These are phyloP conservation scores for Endoconidiophora polonica DNA, from an alignment of 2,329 filamentous ascomycete species.

Conservation along the genomic window DNA sequence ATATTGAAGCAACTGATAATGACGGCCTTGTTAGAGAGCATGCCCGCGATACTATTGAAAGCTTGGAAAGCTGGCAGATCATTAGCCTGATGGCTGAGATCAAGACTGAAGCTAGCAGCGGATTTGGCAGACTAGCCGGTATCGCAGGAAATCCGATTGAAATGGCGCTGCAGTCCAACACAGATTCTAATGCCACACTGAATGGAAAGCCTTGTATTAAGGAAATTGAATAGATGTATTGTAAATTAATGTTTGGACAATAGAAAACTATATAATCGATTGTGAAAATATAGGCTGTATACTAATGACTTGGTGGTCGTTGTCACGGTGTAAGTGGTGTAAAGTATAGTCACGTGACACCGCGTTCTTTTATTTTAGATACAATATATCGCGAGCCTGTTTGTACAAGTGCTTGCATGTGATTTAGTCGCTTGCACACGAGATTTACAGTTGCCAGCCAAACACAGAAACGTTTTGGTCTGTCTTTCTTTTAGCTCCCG, in stretches of 20 bases:
- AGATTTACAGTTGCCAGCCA: no score
- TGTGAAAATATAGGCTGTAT: no score
- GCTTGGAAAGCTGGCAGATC: slow-evolving; percentile 44
- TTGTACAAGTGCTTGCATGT: no score
- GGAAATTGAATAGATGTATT: slow-evolving; percentile 36
- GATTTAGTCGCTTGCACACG: no score
- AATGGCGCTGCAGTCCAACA: slow-evolving; percentile 14
- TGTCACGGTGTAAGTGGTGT: background rate
- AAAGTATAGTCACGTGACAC: background rate
- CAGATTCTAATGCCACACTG: background rate
- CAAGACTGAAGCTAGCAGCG: slow-evolving; percentile 21
- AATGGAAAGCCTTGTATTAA: slow-evolving; percentile 31
- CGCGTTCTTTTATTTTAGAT: no score
- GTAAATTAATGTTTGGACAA: no score
- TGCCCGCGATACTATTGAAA: slow-evolving; percentile 49
- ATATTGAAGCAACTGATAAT: slow-evolving; percentile 47
- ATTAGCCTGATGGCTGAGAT: slow-evolving; percentile 28
- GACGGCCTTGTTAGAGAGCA: slow-evolving; percentile 54
- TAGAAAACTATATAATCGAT: no score
- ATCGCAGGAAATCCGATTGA: slow-evolving; percentile 15
- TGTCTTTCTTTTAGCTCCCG: no score
- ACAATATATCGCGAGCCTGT: no score
- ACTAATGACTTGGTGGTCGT: background rate
- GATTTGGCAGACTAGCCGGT: slow-evolving; percentile 18
- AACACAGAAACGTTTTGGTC: no score